phyloP scores from a whole-genome alignment of 148 eudicot species.

The Oxyria digyna region DNA sequence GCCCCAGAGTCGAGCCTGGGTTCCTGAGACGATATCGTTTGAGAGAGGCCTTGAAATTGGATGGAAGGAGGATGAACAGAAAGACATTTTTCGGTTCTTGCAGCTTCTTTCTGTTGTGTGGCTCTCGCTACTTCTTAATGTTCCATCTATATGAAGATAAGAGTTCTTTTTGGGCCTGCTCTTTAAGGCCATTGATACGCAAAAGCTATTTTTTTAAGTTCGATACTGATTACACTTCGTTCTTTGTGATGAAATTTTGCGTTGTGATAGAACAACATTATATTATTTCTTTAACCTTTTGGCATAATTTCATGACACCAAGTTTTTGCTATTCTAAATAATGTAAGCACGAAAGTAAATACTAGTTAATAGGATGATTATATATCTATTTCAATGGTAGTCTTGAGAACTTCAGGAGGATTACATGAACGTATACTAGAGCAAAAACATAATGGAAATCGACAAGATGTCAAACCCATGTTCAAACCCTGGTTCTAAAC shows the following conservation, averaged over 20 bases:
- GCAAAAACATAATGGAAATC: background rate
- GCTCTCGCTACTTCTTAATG: background rate
- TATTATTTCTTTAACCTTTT: too few relatives aligned
- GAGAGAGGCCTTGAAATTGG: slow-evolving; percentile 1
- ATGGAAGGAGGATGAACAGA: background rate
- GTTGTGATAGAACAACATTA: too few relatives aligned
- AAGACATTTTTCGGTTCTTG: background rate
- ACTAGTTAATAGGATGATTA: too few relatives aligned
- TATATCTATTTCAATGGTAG: background rate
- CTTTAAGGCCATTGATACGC: background rate
- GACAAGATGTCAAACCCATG: background rate
- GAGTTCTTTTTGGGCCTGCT: background rate
- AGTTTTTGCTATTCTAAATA: too few relatives aligned
- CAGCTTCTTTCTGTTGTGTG: background rate
- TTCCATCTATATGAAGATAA: background rate
- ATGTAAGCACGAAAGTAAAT: too few relatives aligned
- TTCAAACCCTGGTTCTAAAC: background rate
- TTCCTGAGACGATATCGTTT: background rate
- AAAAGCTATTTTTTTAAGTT: too few relatives aligned
- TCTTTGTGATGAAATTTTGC: too few relatives aligned
- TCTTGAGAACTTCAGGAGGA: background rate
- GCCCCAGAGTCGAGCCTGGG: background rate
- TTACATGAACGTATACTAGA: background rate
- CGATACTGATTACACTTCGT: too few relatives aligned
- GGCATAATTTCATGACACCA: too few relatives aligned